Percentiles rank a stretch among this genome's conserved stretches.
Conservation (phyloP, 139 green algal species). For the Zygnema cylindricum region DNA sequence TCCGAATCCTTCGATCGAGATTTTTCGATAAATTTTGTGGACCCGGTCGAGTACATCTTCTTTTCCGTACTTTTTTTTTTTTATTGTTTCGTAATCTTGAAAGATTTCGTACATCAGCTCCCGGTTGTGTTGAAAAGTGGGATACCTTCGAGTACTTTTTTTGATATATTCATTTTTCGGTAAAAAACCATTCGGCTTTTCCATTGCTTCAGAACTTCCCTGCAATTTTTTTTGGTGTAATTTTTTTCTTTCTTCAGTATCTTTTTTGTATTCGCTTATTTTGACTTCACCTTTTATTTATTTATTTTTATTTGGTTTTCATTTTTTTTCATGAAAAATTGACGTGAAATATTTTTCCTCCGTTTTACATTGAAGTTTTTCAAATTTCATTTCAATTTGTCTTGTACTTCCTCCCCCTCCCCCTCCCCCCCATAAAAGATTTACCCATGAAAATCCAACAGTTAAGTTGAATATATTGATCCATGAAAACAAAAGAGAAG, state of each 20-base stretch:
- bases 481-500: too few relatives aligned
- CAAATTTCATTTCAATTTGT: too few relatives aligned
- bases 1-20: not conserved
- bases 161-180: conserved; percentile 70
- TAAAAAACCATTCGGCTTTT: conserved; percentile 65
- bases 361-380: not conserved
- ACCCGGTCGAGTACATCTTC: conserved; percentile 44
- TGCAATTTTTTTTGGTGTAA: too few relatives aligned
- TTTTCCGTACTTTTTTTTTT: conserved; percentile 25
- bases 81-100: conserved; percentile 67
- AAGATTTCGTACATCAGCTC: conserved; percentile 76
- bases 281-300: too few relatives aligned
- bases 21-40: conserved; percentile 24
- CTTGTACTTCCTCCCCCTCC: too few relatives aligned
- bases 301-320: not conserved
- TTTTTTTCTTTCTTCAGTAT: too few relatives aligned
- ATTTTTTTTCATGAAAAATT: not conserved
- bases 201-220: conserved; percentile 61
- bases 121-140: conserved; percentile 48
- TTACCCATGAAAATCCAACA: too few relatives aligned
- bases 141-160: not conserved
- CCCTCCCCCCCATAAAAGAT: too few relatives aligned
- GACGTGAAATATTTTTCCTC: not conserved
- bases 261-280: too few relatives aligned
- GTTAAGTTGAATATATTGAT: too few relatives aligned